Evolutionary conservation across 2,329 filamentous ascomycete genomes (phyloP).

Genomic region (Aspergillus japonicus): DNA sequence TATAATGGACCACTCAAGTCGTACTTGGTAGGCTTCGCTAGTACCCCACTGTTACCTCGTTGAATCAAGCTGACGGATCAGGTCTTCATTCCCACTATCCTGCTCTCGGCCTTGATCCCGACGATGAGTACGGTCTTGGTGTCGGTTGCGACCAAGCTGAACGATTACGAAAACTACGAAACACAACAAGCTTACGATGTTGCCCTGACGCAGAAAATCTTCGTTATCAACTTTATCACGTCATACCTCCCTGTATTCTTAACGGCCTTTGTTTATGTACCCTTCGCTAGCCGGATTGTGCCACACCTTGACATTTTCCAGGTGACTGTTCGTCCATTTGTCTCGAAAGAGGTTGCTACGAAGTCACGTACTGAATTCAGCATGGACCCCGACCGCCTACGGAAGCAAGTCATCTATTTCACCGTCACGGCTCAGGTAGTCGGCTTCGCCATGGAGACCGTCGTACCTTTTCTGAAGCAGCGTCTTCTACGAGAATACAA

Average conservation of each 20-base stretch:
- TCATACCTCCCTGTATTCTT: conserved; percentile 89
- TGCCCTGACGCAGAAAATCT: conserved; percentile 87
- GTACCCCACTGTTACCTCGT: conserved; percentile 3
- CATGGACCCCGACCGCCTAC: conserved; percentile 80
- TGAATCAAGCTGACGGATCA: conserved; percentile 35
- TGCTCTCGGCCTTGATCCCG: conserved; percentile 78
- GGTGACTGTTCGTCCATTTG: conserved; percentile 71
- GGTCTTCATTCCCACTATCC: conserved; percentile 84
- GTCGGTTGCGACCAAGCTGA: conserved; percentile 73
- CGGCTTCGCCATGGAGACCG: conserved; percentile 79
- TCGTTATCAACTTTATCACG: conserved; percentile 97
- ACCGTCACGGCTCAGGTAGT: conserved; percentile 94
- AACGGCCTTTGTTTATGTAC: conserved; percentile 92
- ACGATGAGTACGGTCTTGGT: conserved; percentile 80
- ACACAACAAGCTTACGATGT: conserved; percentile 80
- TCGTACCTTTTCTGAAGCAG: conserved; percentile 83
- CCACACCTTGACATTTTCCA: conserved; percentile 88
- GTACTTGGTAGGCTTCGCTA: conserved; percentile 62
- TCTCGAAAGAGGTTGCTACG: conserved; percentile 70
- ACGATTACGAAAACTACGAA: conserved; percentile 87
- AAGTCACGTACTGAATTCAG: conserved; percentile 62
- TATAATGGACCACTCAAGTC: conserved; percentile 88
- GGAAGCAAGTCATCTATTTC: conserved; percentile 93
- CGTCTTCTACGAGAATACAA: conserved; percentile 72
- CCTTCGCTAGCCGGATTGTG: conserved; percentile 81